Percentiles rank a stretch among this genome's conserved stretches.
Evolutionary conservation across 202 grass and related monocot genomes (phyloP).

Genomic region (Cymbopogon flexuosus): DNA sequence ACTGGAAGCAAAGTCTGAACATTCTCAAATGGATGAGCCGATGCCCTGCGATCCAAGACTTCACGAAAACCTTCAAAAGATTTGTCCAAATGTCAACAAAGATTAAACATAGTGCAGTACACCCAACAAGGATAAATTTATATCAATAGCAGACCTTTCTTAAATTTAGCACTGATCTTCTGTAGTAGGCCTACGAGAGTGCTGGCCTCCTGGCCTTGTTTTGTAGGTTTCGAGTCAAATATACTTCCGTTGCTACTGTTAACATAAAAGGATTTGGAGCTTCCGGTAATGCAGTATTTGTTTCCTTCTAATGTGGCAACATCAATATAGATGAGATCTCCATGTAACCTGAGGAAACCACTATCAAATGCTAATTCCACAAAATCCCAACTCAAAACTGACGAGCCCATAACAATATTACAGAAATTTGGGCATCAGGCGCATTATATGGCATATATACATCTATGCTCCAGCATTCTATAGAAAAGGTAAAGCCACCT

Average conservation of each 20-base stretch:
- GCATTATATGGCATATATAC: not conserved
- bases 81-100: constrained; percentile 24
- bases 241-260: constrained; percentile 59
- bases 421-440: not conserved
- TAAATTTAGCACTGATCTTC: constrained; percentile 90
- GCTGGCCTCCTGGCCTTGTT: constrained; percentile 65
- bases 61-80: constrained; percentile 76
- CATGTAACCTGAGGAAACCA: constrained; percentile 56
- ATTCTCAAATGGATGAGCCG: constrained; percentile 92
- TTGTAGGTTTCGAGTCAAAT: constrained; percentile 76
- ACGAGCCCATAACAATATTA: not conserved
- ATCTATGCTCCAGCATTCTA: not conserved
- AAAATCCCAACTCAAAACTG: not conserved
- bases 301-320: constrained; percentile 82
- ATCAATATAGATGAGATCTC: constrained; percentile 96
- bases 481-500: not conserved
- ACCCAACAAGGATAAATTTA: not conserved
- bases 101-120: not conserved
- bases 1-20: constrained; percentile 88
- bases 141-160: constrained; percentile 64
- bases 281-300: constrained; percentile 86
- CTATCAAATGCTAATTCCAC: constrained; percentile 12
- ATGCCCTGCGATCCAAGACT: constrained; percentile 81
- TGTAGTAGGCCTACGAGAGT: constrained; percentile 81
- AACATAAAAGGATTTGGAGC: constrained; percentile 83